phyloP scores from a whole-genome alignment of 257 asterid species.

The Paraleonurus japonicus region DNA sequence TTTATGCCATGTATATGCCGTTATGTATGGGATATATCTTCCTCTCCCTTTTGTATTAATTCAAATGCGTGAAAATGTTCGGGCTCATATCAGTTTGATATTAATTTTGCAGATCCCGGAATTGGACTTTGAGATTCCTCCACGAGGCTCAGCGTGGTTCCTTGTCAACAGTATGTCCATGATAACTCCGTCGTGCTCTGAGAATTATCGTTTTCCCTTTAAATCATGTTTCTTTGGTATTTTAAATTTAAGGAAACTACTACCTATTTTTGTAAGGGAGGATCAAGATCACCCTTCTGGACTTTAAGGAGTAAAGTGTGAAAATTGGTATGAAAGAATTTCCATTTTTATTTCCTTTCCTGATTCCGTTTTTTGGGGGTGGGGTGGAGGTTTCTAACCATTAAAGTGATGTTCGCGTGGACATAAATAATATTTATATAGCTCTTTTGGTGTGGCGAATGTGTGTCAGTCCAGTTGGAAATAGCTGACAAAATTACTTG shows the following conservation, averaged over 20 bases:
- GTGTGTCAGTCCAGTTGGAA: neutral
- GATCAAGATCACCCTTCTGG: neutral
- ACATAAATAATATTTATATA: neutral
- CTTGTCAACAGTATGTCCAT: conserved; percentile 73
- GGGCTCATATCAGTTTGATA: conserved; percentile 13
- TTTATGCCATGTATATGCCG: neutral
- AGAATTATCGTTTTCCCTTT: neutral
- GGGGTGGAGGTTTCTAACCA: neutral
- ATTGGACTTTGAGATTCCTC: conserved; percentile 92
- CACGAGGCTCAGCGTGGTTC: conserved; percentile 98
- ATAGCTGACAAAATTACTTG: neutral
- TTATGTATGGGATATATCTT: neutral
- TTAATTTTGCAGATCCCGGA: conserved; percentile 77
- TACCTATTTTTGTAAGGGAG: neutral
- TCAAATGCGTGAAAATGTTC: neutral
- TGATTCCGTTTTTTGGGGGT: neutral
- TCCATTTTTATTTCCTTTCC: neutral
- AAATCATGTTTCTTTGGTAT: neutral
- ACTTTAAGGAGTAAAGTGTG: neutral
- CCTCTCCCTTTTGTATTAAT: neutral
- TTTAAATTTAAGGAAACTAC: neutral
- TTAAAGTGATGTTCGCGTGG: neutral
- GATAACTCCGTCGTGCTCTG: neutral
- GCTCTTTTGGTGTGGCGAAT: neutral
- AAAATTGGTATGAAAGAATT: conserved; percentile 1